Conservation (phyloP, 805 yeast genomes). For the Torulaspora franciscae region DNA sequence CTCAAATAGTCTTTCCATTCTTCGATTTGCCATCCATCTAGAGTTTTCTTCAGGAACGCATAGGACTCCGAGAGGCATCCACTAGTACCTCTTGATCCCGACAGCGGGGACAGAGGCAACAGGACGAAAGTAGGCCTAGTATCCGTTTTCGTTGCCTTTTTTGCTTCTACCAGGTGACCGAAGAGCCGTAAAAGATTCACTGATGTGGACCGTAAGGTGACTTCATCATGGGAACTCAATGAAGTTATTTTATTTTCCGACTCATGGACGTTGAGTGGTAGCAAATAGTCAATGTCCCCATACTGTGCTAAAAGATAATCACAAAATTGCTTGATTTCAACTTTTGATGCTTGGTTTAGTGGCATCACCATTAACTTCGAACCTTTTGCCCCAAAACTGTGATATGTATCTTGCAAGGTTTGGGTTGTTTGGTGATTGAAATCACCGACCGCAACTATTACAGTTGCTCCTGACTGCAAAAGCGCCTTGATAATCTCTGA, state of each 20-base stretch:
- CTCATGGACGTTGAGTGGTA: conserved; percentile 50
- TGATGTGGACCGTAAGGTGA: conserved; percentile 84
- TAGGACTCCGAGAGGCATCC: conserved; percentile 87
- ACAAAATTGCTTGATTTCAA: conserved; percentile 63
- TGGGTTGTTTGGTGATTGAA: conserved; percentile 79
- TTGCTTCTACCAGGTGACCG: conserved; percentile 68
- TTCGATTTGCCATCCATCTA: conserved; percentile 88
- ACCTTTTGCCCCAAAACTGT: conserved; percentile 74
- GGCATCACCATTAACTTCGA: conserved; percentile 79
- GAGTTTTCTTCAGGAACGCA: conserved; percentile 72
- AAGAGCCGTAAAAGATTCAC: conserved; percentile 73
- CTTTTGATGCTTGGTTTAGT: conserved; percentile 79
- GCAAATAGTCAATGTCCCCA: conserved; percentile 64
- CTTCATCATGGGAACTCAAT: conserved; percentile 62
- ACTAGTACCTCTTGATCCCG: conserved; percentile 83
- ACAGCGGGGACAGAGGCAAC: conserved; percentile 82
- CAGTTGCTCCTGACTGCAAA: conserved; percentile 82
- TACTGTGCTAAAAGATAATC: conserved; percentile 59
- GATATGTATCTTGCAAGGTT: conserved; percentile 74
- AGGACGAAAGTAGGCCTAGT: conserved; percentile 87
- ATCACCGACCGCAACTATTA: conserved; percentile 79
- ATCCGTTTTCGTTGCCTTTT: conserved; percentile 51
- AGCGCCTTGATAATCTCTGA: conserved; percentile 55
- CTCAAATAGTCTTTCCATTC: conserved; percentile 79
- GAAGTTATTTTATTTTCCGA: conserved; percentile 51